phyloP scores from a whole-genome alignment of 768 basidiomycete genomes.

The Brasilioporus rufonigricans region DNA sequence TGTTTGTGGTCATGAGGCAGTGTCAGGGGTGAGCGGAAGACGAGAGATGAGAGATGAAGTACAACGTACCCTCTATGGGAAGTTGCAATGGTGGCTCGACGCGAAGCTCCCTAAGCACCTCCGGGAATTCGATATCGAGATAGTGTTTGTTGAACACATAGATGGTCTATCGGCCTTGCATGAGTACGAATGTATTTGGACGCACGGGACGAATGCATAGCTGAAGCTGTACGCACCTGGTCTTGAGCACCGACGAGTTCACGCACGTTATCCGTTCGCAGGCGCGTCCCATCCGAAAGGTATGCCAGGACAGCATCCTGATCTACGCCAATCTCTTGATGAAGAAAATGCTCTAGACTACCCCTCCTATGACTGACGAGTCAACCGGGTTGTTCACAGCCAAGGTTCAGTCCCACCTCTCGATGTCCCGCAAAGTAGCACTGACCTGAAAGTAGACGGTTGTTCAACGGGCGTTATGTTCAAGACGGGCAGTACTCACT shows the following conservation, averaged over 20 bases:
- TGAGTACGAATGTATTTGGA: not conserved
- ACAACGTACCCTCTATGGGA: constrained; percentile 61
- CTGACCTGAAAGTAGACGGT: constrained; percentile 38
- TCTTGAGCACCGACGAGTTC: constrained; percentile 74
- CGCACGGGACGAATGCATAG: not conserved
- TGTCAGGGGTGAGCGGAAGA: not conserved
- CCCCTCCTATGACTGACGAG: constrained; percentile 43
- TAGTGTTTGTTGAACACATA: constrained; percentile 85
- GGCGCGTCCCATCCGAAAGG: constrained; percentile 73
- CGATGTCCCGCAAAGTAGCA: constrained; percentile 71
- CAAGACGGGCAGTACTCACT: constrained; percentile 32
- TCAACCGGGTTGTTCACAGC: constrained; percentile 8
- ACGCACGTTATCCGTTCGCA: constrained; percentile 68
- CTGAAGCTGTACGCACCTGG: constrained; percentile 50
- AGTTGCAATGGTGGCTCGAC: constrained; percentile 63
- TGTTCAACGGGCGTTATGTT: not conserved
- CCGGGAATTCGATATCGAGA: constrained; percentile 65
- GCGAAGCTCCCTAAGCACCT: constrained; percentile 62
- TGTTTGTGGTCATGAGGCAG: constrained; percentile 21
- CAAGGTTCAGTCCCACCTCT: constrained; percentile 47
- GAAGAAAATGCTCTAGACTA: constrained; percentile 68
- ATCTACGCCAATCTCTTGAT: constrained; percentile 69
- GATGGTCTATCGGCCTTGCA: constrained; percentile 49
- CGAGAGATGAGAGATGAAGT: not conserved
- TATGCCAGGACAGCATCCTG: constrained; percentile 72